Evolutionary conservation across 805 yeast species (phyloP).

Genomic region (Grigorovia humatica): DNA sequence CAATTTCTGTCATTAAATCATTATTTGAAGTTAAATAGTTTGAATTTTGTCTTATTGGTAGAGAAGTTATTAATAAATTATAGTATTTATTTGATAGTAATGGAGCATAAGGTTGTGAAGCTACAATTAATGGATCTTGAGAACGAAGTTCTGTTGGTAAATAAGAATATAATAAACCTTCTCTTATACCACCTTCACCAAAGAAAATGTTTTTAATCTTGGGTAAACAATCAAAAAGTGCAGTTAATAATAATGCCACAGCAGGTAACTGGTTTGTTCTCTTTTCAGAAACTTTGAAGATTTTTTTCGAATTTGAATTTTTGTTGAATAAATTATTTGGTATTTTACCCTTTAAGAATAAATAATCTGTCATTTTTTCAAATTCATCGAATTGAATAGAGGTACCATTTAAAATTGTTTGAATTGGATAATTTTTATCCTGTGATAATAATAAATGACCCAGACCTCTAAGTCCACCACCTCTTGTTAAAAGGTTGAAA

Average conservation of each 20-base stretch:
- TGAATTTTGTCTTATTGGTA: slow-evolving; percentile 35
- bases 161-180: slow-evolving; percentile 58
- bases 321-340: slow-evolving; percentile 31
- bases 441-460: slow-evolving; percentile 49
- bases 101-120: slow-evolving; percentile 66
- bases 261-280: slow-evolving; percentile 62
- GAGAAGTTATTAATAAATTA: slow-evolving; percentile 42
- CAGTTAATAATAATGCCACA: slow-evolving; percentile 50
- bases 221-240: slow-evolving; percentile 54
- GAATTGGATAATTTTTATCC: slow-evolving; percentile 52
- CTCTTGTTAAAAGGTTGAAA: slow-evolving; percentile 53
- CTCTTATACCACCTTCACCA: slow-evolving; percentile 70
- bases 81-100: slow-evolving; percentile 48
- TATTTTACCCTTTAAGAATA: slow-evolving; percentile 38
- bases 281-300: slow-evolving; percentile 58
- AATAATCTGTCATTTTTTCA: slow-evolving; percentile 39
- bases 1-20: background rate
- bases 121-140: slow-evolving; percentile 61
- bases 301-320: slow-evolving; percentile 24
- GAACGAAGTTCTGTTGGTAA: slow-evolving; percentile 46
- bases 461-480: slow-evolving; percentile 65
- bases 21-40: background rate
- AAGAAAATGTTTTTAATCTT: slow-evolving; percentile 52
- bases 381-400: slow-evolving; percentile 47
- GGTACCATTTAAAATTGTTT: slow-evolving; percentile 60